Conservation (phyloP, 805 yeast species). For the Candida quercuum region DNA sequence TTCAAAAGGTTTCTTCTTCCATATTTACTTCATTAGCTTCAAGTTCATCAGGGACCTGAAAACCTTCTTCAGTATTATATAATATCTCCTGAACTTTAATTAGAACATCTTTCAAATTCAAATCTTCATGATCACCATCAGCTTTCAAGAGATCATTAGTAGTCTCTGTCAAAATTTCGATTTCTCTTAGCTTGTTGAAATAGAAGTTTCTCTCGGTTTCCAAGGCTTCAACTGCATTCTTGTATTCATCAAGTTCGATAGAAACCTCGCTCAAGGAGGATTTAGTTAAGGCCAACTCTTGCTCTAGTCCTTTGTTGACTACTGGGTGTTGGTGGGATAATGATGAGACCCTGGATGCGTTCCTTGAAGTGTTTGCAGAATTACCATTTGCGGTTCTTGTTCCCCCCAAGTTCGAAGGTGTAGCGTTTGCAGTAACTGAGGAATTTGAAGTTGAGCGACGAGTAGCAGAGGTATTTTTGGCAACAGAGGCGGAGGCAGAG, state of each 20-base stretch:
- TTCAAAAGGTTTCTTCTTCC: conserved; percentile 32
- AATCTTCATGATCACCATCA: conserved; percentile 22
- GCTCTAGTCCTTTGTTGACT: conserved; percentile 28
- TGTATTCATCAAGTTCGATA: conserved; percentile 53
- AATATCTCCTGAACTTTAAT: conserved; percentile 69
- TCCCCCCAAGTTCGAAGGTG: conserved; percentile 6
- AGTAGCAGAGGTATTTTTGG: background rate
- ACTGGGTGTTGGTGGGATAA: conserved; percentile 14
- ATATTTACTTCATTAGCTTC: conserved; percentile 24
- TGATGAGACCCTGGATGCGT: conserved; percentile 24
- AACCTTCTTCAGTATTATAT: conserved; percentile 81
- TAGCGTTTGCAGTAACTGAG: conserved; percentile 2
- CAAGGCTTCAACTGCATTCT: conserved; percentile 55
- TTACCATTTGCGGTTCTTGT: conserved; percentile 5
- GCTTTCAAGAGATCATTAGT: conserved; percentile 47
- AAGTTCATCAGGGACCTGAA: conserved; percentile 50
- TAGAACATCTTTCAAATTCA: conserved; percentile 37
- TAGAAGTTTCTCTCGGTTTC: conserved; percentile 87
- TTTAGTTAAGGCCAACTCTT: conserved; percentile 43
- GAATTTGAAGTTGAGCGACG: conserved; percentile 12
- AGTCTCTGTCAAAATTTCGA: conserved; percentile 74
- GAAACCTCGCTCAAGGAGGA: conserved; percentile 33
- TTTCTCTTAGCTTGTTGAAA: conserved; percentile 81
- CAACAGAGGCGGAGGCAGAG: conserved; percentile 2
- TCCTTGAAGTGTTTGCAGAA: conserved; percentile 9